Base-by-base conservation (phyloP, 2,329 filamentous ascomycete species). In the Diplocarpon rosae region DNA sequence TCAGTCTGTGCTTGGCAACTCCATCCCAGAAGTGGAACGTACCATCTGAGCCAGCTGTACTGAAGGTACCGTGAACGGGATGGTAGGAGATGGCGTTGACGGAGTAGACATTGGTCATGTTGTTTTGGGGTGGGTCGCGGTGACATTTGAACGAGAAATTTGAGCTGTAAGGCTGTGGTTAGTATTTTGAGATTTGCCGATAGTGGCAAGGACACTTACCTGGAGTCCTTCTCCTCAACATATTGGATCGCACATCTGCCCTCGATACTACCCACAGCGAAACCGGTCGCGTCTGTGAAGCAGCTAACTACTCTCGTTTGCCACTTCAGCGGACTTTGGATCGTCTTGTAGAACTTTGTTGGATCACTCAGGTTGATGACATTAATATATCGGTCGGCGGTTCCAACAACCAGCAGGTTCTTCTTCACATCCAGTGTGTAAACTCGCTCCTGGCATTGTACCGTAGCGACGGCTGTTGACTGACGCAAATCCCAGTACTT, bases 121-220 rank as follows among this genome's bases (percentile, higher is more conserved):
- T 89, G 59, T 76, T 77, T 46, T 78, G 68, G 1, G 84, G 78
- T 5, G 78, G 76, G 58, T 95, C 86, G 47, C 92, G 88, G 65
- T 98, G 92, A 67, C 92, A 98, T 68, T 96, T 96, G 79, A 98
- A 98, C 34, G 87, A 95, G 72, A 98, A 98, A 70, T 98, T 96
- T 60, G 82, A 84, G 58, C 80, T 83, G 53, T 5, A 10, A 40
- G 36, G 41, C 45, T 39, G 46, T 50, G 43, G 49, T 51, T 43
- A 45, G 20, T 12, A 16, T 28, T 4, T 12, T 36, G 30, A 28
- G n/a, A 24, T 37, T 33, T 13, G 4, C 2, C 13, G 13, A 16
- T 12, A 11, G 13, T 24, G 15, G 4, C 20, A 24, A 16, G 31
- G 27, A 24, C 30, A 59, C 70, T 59, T 69, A 81, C 81, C 67